A percentile compares a stretch with the other conserved stretches of the same genome.
Evolutionary conservation across 208 protist species (phyloP).

Genomic region (Leishmania tropica): DNA sequence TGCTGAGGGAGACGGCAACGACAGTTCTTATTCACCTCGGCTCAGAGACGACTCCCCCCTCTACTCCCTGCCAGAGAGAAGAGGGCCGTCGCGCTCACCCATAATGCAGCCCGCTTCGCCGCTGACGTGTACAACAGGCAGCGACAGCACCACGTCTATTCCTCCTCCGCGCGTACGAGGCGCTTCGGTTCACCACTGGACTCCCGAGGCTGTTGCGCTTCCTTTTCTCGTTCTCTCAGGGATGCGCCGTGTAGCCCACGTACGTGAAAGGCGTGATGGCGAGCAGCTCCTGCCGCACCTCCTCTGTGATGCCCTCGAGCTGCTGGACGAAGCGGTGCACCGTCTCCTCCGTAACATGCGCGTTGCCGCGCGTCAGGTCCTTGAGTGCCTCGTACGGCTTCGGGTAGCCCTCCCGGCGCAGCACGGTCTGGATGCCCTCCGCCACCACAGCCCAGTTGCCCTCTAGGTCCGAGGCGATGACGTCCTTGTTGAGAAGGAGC

Average conservation of each 20-base stretch:
- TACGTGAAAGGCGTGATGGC: slow-evolving; percentile 87
- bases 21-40: not conserved
- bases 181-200: not conserved
- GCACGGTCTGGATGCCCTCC: slow-evolving; percentile 96
- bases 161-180: not conserved
- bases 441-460: slow-evolving; percentile 95
- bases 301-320: slow-evolving; percentile 83
- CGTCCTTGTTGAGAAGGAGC: slow-evolving; percentile 74
- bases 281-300: slow-evolving; percentile 89
- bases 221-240: slow-evolving; percentile 11
- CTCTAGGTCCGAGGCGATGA: slow-evolving; percentile 86
- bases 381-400: slow-evolving; percentile 95
- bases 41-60: not conserved
- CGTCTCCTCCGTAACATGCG: slow-evolving; percentile 66
- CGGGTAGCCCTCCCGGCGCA: slow-evolving; percentile 91
- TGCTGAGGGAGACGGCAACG: not conserved
- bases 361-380: slow-evolving; percentile 90
- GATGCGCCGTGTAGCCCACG: slow-evolving; percentile 62
- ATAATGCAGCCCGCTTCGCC: not conserved
- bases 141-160: too few relatives aligned
- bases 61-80: too few relatives aligned
- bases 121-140: not conserved
- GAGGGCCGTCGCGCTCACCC: too few relatives aligned
- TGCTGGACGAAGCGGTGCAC: slow-evolving; percentile 85
- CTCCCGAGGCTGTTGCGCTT: not conserved